phyloP scores from a whole-genome alignment of 108 stramenopile genomes.

The Phaeodactylum tricornutum region DNA sequence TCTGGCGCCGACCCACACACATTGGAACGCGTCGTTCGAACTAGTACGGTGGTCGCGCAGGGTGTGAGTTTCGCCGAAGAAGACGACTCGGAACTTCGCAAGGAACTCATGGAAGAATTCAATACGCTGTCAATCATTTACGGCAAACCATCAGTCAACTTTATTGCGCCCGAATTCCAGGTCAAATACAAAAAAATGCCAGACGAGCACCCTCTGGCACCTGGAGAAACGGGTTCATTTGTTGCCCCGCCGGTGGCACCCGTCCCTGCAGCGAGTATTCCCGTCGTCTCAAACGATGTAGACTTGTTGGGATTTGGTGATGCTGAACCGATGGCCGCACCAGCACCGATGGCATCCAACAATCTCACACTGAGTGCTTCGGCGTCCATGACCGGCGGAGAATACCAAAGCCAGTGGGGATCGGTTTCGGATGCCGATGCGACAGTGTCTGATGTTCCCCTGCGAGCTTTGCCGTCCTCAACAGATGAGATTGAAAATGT shows the following conservation, averaged over 20 bases:
- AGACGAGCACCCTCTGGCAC: slow-evolving; percentile 61
- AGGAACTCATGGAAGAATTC: slow-evolving; percentile 86
- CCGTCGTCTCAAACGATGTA: slow-evolving; percentile 1
- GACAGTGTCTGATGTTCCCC: slow-evolving; percentile 36
- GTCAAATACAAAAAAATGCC: slow-evolving; percentile 66
- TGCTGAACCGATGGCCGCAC: slow-evolving; percentile 26
- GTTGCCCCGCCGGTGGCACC: slow-evolving; percentile 6
- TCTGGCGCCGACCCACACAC: slow-evolving; percentile 66
- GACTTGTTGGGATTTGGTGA: slow-evolving; percentile 72
- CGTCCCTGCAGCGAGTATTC: slow-evolving; percentile 4
- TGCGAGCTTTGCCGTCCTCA: slow-evolving; percentile 28
- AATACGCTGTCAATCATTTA: slow-evolving; percentile 94
- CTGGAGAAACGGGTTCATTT: slow-evolving; percentile 11
- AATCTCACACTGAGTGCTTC: slow-evolving; percentile 34
- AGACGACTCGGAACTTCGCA: slow-evolving; percentile 54
- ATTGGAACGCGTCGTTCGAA: slow-evolving; percentile 48
- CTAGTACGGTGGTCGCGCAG: slow-evolving; percentile 27
- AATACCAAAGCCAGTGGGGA: slow-evolving; percentile 83
- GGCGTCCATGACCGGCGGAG: slow-evolving; percentile 60
- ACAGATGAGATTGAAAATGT: slow-evolving; percentile 57
- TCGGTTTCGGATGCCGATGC: slow-evolving; percentile 59
- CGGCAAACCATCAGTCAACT: slow-evolving; percentile 83
- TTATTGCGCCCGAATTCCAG: slow-evolving; percentile 77
- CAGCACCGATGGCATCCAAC: slow-evolving; percentile 22
- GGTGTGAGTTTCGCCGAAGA: slow-evolving; percentile 70